phyloP scores from a whole-genome alignment of 2,329 filamentous ascomycete species.

The Trichoderma aggressivum region DNA sequence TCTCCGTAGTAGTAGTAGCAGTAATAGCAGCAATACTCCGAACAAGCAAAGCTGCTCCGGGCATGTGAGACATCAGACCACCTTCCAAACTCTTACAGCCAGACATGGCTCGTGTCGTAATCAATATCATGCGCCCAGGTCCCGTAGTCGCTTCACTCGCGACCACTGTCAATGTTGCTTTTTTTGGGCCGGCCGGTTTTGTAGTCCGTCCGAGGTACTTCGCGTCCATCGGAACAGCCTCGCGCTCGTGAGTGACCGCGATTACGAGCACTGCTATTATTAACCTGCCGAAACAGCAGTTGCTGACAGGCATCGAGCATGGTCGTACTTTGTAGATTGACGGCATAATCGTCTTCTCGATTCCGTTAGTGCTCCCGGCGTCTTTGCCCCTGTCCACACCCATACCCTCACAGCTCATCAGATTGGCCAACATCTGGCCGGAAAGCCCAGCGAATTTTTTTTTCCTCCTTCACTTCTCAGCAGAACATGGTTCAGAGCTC shows the following conservation, averaged over 20 bases:
- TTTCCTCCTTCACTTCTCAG: background rate
- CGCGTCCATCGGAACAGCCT: background rate
- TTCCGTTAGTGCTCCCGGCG: background rate
- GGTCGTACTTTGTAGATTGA: background rate
- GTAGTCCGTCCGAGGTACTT: background rate
- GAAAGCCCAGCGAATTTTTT: background rate
- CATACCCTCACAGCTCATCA: background rate
- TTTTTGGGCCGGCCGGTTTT: background rate
- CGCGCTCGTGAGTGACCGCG: background rate
- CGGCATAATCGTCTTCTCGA: background rate
- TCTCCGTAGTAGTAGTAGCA: background rate
- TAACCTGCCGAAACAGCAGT: background rate
- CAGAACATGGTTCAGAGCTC: conserved; percentile 9
- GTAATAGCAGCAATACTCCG: background rate
- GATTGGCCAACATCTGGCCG: background rate
- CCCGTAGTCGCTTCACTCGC: background rate
- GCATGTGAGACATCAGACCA: conserved; percentile 14
- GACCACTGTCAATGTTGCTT: background rate
- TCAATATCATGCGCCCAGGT: background rate
- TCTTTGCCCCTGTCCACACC: background rate
- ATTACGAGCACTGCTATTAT: background rate
- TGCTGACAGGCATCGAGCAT: background rate
- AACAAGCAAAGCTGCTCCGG: background rate
- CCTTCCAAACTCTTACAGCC: background rate
- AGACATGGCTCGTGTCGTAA: background rate